Conservation (phyloP, 2,329 filamentous ascomycete species). For the Lasiodiplodia theobromae region DNA sequence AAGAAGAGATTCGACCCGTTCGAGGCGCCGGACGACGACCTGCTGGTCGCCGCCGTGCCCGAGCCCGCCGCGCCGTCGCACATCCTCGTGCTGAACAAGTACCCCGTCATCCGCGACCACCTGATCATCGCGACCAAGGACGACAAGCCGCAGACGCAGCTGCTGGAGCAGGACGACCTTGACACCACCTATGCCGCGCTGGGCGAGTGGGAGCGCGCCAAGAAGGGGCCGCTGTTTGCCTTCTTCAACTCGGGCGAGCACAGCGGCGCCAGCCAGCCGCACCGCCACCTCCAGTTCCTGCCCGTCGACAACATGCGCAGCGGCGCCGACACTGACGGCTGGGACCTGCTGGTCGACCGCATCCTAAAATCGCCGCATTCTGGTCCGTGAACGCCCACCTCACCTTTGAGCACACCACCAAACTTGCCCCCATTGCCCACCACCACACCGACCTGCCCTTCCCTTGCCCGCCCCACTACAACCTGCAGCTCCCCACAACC, state of each 20-base stretch:
- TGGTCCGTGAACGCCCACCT: conserved; percentile 17
- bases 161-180: conserved; percentile 68
- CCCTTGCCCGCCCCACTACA: background rate
- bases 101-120: conserved; percentile 73
- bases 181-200: conserved; percentile 68
- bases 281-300: conserved; percentile 75
- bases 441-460: background rate
- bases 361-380: conserved; percentile 37
- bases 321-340: conserved; percentile 53
- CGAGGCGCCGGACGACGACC: conserved; percentile 61
- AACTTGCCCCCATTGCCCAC: conserved; percentile 26
- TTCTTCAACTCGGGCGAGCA: conserved; percentile 75
- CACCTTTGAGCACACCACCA: background rate
- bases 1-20: conserved; percentile 64
- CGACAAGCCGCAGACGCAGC: conserved; percentile 69
- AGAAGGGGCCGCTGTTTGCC: conserved; percentile 57
- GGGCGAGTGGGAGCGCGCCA: conserved; percentile 57
- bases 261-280: conserved; percentile 75
- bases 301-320: conserved; percentile 67
- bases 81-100: conserved; percentile 76
- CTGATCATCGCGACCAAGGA: conserved; percentile 73
- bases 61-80: conserved; percentile 56
- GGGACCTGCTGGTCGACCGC: conserved; percentile 59
- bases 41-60: conserved; percentile 62
- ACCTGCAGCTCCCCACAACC: background rate